Conservation (phyloP, 345 rosid genomes). For the Ceriops decandra region DNA sequence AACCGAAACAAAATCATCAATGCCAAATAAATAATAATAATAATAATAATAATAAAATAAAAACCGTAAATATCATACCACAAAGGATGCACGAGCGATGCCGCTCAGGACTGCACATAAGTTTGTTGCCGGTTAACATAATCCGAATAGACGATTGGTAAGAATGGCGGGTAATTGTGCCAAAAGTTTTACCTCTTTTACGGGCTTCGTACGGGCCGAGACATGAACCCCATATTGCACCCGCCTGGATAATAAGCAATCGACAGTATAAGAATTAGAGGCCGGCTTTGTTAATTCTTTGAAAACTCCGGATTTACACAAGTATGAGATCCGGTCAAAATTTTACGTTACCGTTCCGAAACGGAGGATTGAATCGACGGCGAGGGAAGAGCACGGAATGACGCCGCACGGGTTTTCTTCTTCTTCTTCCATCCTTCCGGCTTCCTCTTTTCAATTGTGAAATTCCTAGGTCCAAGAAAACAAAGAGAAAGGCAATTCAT, state of each 20-base stretch:
- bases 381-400: slow-evolving; percentile 77
- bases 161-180: not conserved
- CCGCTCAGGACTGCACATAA: slow-evolving; percentile 57
- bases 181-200: slow-evolving; percentile 39
- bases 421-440: slow-evolving; percentile 54
- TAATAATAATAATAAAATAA: not conserved
- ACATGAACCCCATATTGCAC: slow-evolving; percentile 72
- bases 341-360: slow-evolving; percentile 48
- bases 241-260: slow-evolving; percentile 46
- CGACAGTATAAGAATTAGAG: too few species aligned
- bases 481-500: too few species aligned
- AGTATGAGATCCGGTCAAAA: not conserved
- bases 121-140: not conserved
- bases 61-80: slow-evolving; percentile 39
- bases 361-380: slow-evolving; percentile 60
- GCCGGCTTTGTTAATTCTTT: not conserved
- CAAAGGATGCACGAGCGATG: slow-evolving; percentile 53
- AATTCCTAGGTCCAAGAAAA: too few species aligned
- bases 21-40: not conserved
- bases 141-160: not conserved
- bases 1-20: not conserved
- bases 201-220: slow-evolving; percentile 59
- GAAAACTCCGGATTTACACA: too few species aligned
- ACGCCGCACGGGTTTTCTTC: slow-evolving; percentile 29
- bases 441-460: slow-evolving; percentile 4